Evolutionary conservation across 1,284 basidiomycete species (phyloP), one percentile per base, ranked within the genome.

Genomic region (Melampsora larici-populina): DNA sequence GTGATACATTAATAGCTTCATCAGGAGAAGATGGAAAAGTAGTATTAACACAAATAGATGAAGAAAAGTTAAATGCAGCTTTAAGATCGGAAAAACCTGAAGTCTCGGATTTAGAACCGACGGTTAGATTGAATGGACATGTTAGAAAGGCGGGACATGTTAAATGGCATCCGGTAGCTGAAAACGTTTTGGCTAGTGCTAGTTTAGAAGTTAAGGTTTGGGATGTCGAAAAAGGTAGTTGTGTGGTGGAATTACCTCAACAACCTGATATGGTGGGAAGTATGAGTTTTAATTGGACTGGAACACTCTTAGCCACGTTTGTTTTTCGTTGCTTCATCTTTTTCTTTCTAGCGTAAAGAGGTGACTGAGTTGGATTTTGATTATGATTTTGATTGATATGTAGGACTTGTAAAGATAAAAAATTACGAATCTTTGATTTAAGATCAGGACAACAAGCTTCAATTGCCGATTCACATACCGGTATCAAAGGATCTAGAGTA

Each of bases 11-110:
- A 82, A 91, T 97, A 80, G 94, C 92, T 2, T 95, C 92, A 0
- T 92, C 88, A 18, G 93, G 91, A 75, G 96, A 98, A 84, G 97
- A 99, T 84, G 94, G 95, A 46, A 94, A 94, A 82, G 87, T 93
- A 79, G 89, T 93, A 84, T 87, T 99, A 81, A 97, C 93, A 90
- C 91, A 93, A 83, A 89, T 96, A 78, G 88, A 92, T 43, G 83
- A 88, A 7, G 82, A 84, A 68, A 82, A 86, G 51, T 95, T 96
- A 81, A 90, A 92, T 36, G 92, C 89, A 49, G 82, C 82, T n/a
- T 98, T 94, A 94, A 89, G 89, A 63, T 86, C 87, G 62, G 93
- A 98, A 26, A 88, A 88, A 77, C 94, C 92, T 90, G 89, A 87
- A 31, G 90, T 94, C 0, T 86, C 86, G 73, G 94, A 98, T 85